Base-by-base conservation (phyloP, 2,329 filamentous ascomycete species). In the Aspergillus felis region DNA sequence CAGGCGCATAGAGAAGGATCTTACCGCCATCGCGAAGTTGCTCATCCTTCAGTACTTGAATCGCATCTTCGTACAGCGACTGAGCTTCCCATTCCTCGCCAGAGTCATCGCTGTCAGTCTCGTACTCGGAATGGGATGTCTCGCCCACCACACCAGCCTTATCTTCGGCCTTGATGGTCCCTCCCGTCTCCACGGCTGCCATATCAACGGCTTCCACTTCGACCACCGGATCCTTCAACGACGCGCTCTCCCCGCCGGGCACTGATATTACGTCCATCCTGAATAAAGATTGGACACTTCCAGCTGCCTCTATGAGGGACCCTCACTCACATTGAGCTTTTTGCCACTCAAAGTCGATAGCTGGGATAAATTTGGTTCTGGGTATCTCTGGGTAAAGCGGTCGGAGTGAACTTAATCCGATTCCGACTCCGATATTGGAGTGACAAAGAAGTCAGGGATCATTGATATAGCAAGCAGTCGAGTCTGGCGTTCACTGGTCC, bases 61-160 rank as follows among this genome's bases (percentile, higher is more conserved):
- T 76, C 35, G 81, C 78, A 65, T 88, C 86, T 60, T 85, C 84
- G 60, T 85, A 86, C 2, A 88, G 73, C 27, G 85, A 88, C 62
- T 87, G 82, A 5, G 81, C 82, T 64, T 87, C 86, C 85, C 84
- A 87, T 12, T 80, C 68, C 32, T 75, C 74, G 41, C 59, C 68
- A 12, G 69, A 70, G 56, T 66, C 69, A 54, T 74, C 73, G 56
- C 73, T 73, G 42, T 72, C 68, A 8, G 68, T 66, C 56, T 74
- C 72, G 51, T 67, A 68, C 35, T 74, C 70, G 14, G 71, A 74
- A 42, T 66, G 64, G 28, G 68, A 69, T 51, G 71, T 67, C 55
- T 72, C 68, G 27, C 66, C 65, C 55, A 70, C 66, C 54, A 71
- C 56, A 54, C 69, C 64, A 53, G 64, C 58, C 41, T 61, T 47